Base-by-base conservation (phyloP, 306 rosid genomes). In the Vigna unguiculata region DNA sequence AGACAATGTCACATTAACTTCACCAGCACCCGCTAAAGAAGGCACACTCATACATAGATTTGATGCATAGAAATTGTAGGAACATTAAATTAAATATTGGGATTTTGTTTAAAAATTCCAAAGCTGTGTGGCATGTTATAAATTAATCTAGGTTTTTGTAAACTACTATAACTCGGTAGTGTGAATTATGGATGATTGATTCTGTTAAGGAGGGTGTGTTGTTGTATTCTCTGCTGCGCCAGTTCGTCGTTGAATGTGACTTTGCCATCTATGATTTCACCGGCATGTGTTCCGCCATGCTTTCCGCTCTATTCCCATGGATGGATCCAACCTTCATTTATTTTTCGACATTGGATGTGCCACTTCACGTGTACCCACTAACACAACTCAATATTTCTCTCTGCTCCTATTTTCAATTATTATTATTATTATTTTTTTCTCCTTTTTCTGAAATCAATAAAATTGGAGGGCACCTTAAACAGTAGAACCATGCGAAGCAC, bases 351-450 rank as follows among this genome's bases (percentile, higher is more conserved):
- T 83, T 28, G 72, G 78, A 73, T 71, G 59, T 49, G 69, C 77
- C 61, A 17, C 77, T 72, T 80, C 85, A 84, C 81, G 75, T 79
- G 80, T 25, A 66, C n/a, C 70, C 65, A 19, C 59, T 47, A 51
- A 66, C 25, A 43, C 69, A 38, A 63, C 47, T 20, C 41, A 3
- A 64, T 5, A 32, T 32, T 32, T 32, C 36, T 32, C 6, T 32
- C 36, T 32, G 36, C 7, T 32, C 36, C 5, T 32, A 4, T 32
- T 32, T 32, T 32, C 41, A 19, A 21, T 0, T 20, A 34, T 32
- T 34, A 7, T 34, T 34, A 34, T 34, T 34, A 6, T 36, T 5
- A 0, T 32, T 5, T 32, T 32, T 32, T 32, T 4, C 36, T 28
- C 32, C 32, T 28, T 28, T 28, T 0, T 28, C 32, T 15, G 8